Conservation (phyloP, 768 basidiomycete species). For the Sporobolomyces roseus region DNA sequence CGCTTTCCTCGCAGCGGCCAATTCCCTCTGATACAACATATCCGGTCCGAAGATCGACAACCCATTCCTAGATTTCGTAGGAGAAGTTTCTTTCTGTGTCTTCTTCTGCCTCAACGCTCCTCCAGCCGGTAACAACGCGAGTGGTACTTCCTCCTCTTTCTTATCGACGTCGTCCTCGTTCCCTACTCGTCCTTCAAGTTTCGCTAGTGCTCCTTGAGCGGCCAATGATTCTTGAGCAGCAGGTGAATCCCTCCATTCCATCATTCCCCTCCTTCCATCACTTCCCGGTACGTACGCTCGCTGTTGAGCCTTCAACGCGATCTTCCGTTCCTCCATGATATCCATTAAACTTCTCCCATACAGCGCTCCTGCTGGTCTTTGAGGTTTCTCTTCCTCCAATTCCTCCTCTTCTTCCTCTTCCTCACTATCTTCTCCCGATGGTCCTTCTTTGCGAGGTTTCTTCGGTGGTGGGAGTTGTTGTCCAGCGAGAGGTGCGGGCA, state of each 20-base stretch:
- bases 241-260: conserved; percentile 24
- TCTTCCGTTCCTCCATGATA: conserved; percentile 34
- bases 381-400: conserved; percentile 2
- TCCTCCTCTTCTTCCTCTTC: conserved; percentile 3
- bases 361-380: conserved; percentile 30
- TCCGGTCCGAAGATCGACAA: conserved; percentile 39
- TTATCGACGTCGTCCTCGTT: neutral
- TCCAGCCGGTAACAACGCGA: conserved; percentile 27
- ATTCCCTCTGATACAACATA: conserved; percentile 35
- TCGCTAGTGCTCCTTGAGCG: conserved; percentile 6
- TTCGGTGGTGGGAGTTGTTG: neutral
- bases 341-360: conserved; percentile 41
- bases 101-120: neutral
- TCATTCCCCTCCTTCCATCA: conserved; percentile 35
- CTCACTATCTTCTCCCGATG: conserved; percentile 1
- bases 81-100: neutral
- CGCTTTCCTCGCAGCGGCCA: conserved; percentile 2
- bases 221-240: conserved; percentile 1
- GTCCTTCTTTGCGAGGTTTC: conserved; percentile 24
- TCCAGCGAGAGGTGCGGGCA: conserved; percentile 36
- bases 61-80: neutral
- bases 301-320: conserved; percentile 10
- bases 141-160: conserved; percentile 25
- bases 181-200: conserved; percentile 12
- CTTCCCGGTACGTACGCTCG: conserved; percentile 18